phyloP scores from a whole-genome alignment of 345 rosid genomes.

The Pelargonium nanum region DNA sequence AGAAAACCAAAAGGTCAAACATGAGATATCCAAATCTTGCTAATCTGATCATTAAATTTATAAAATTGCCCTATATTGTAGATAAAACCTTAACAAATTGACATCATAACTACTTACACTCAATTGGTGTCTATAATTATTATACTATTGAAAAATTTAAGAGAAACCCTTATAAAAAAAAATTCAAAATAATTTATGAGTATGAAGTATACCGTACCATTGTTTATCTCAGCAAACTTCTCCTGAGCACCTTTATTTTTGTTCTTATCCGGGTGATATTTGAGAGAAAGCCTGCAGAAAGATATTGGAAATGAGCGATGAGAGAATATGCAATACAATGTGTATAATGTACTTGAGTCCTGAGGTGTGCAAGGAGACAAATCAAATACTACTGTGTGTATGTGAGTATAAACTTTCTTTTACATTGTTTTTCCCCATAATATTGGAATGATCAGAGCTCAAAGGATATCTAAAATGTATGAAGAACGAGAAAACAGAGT shows the following conservation, averaged over 20 bases:
- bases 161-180: background rate
- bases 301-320: background rate
- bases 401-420: background rate
- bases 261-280: slow-evolving; percentile 91
- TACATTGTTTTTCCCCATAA: no score
- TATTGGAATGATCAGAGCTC: no score
- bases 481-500: background rate
- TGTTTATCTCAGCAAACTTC: slow-evolving; percentile 84
- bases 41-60: no score
- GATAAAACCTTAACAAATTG: no score
- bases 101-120: no score
- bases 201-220: slow-evolving; percentile 37
- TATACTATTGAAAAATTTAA: background rate
- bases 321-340: background rate
- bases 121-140: background rate
- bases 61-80: no score
- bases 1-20: background rate
- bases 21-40: no score
- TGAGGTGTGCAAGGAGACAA: no score
- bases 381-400: no score
- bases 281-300: slow-evolving; percentile 62
- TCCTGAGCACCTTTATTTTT: slow-evolving; percentile 71
- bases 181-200: background rate
- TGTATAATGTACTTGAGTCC: no score
- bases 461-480: background rate